These are phyloP conservation scores for Coffea humblotiana DNA, from an alignment of 305 asterid genomes.

Conservation along the genomic window DNA sequence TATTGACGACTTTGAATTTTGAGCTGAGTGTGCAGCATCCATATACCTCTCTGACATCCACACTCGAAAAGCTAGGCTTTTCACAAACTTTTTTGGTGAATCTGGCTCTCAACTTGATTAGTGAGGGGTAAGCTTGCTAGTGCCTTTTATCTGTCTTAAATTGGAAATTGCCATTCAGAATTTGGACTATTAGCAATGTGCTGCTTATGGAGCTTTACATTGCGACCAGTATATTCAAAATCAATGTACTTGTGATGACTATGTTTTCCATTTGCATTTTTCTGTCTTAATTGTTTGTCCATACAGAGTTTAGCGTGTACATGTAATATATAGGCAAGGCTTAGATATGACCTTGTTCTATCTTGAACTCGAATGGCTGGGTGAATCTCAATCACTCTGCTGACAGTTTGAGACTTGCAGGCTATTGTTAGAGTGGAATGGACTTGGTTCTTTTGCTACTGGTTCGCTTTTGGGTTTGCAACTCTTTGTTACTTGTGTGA, in stretches of 20 bases:
- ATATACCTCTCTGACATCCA: conserved; percentile 72
- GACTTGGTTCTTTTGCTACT: conserved; percentile 32
- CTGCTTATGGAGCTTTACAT: not conserved
- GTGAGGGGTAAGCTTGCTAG: conserved; percentile 82
- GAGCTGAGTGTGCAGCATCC: conserved; percentile 97
- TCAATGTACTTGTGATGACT: not conserved
- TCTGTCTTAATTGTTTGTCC: not conserved
- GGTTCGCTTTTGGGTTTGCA: conserved; percentile 28
- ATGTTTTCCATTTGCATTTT: not conserved
- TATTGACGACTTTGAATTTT: conserved; percentile 87
- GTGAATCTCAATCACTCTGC: conserved; percentile 21
- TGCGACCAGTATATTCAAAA: not conserved
- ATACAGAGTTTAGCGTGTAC: not conserved
- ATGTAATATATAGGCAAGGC: not conserved
- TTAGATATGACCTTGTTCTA: not conserved
- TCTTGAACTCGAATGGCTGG: conserved; percentile 6
- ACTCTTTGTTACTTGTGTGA: conserved; percentile 32
- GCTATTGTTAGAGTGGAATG: conserved; percentile 31
- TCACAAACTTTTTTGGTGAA: conserved; percentile 75
- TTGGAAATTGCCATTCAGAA: not conserved
- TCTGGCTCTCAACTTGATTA: conserved; percentile 82
- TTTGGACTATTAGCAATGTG: not conserved
- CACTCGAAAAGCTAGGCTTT: conserved; percentile 84
- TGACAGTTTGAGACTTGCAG: conserved; percentile 23
- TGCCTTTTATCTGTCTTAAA: conserved; percentile 14